Evolutionary conservation across 2,329 filamentous ascomycete species (phyloP), one percentile per base, ranked within the genome.

Genomic region (Cladosporium sphaerospermum): DNA sequence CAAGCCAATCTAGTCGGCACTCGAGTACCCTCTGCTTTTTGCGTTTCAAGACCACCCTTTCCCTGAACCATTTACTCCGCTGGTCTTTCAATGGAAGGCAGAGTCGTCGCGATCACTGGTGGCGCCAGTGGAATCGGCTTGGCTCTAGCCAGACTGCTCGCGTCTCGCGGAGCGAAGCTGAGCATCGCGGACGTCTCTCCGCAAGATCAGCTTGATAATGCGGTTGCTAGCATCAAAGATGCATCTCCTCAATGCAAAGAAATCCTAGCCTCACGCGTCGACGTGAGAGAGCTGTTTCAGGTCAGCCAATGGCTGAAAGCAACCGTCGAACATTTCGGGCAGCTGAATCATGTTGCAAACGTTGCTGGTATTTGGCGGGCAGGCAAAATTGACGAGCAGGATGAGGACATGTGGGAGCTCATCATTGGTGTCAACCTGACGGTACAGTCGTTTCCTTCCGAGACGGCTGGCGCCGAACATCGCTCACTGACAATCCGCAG

Each of bases 91-190:
- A 44, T 44, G 42, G 19, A 44, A 16, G 62, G 63, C 55, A 77
- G 74, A 61, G 69, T 76, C 31, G 70, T 77, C 49, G 73, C 73
- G 49, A 63, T 79, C 19, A 79, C 77, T 2, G 76, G 77, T 33
- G 71, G 70, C 2, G 72, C 70, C 2, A 70, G 69, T 2, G 77
- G 77, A 9, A 79, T 79, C 44, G 77, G 76, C n/a, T 69, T 75
- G 10, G 71, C 72, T 16, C 73, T 75, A 10, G 73, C 76, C 9
- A 69, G 70, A 36, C 65, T 74, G 8, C 69, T 78, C 3, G 69
- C 71, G 52, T 57, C 63, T 3, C 65, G 66, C n/a, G 76, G 75
- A 14, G 75, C 74, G 3, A 66, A 58, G 5, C 57, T 80, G 11
- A 75, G 75, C 10, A 64, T 80, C 1, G 73, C 73, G 3, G 78